These are phyloP conservation scores for Balansia obtecta DNA, from an alignment of 2,329 filamentous ascomycete genomes.

Conservation along the genomic window DNA sequence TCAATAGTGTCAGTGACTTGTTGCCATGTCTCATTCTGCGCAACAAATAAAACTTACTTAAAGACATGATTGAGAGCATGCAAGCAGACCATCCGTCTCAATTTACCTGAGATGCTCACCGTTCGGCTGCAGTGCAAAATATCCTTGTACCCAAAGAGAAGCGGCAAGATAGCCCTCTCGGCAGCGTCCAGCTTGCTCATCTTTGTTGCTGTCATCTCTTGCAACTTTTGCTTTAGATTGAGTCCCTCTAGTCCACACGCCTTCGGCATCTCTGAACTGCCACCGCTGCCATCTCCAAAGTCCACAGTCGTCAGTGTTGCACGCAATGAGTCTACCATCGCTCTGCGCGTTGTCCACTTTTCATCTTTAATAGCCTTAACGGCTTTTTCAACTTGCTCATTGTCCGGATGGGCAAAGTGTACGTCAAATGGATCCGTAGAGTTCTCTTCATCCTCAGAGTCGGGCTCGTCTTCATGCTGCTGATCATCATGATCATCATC, in stretches of 20 bases:
- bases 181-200: constrained; percentile 45
- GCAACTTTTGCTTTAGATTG: constrained; percentile 50
- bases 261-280: constrained; percentile 17
- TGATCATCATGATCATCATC: constrained; percentile 7
- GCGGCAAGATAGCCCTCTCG: constrained; percentile 53
- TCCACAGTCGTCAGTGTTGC: constrained; percentile 35
- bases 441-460: constrained; percentile 40
- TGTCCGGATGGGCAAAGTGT: constrained; percentile 63
- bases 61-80: constrained; percentile 88
- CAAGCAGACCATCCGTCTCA: constrained; percentile 64
- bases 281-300: constrained; percentile 13
- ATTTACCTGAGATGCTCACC: constrained; percentile 49
- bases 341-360: constrained; percentile 38
- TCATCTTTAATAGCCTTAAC: constrained; percentile 36
- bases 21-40: background rate
- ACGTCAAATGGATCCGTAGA: constrained; percentile 61
- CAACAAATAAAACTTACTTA: constrained; percentile 41
- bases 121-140: constrained; percentile 64
- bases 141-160: constrained; percentile 75
- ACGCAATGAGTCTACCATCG: constrained; percentile 33
- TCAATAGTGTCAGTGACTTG: background rate
- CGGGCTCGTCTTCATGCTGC: constrained; percentile 14
- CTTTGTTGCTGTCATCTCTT: constrained; percentile 38
- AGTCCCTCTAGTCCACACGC: constrained; percentile 46
- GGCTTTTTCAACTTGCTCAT: constrained; percentile 42